Base-by-base conservation (phyloP, 2,329 filamentous ascomycete species). In the Alternaria dauci region DNA sequence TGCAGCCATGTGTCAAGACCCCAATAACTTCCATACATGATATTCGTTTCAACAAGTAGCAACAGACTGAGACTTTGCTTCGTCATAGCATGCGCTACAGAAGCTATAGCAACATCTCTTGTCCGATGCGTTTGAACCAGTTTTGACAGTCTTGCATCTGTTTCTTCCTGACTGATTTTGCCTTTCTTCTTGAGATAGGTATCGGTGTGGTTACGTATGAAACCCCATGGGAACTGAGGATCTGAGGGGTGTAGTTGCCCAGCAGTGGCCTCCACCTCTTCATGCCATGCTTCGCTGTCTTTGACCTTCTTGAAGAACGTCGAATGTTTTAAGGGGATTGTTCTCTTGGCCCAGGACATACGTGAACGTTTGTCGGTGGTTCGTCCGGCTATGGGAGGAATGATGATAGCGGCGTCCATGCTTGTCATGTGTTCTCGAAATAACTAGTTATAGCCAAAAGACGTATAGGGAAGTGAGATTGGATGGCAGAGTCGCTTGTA, bases 101-200 rank as follows among this genome's bases (percentile, higher is more conserved):
- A 71, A 26, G 72, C 75, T 50, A 78, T 64, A 0, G 72, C 75
- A 8, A 76, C 56, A 41, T 76, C 73, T 62, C 60, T 68, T 12
- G 51, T 51, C 26, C 66, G 60, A 12, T 68, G 67, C 4, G 56
- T 55, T 14, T 70, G 57, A 23, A 77, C 67, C 32, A 76, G 51
- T 9, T 62, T 56, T 2, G 61, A 53, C 12, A 76, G 59, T 16
- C 68, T 63, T 18, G 68, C 55, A 47, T 75, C 71, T 5, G 55
- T 48, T 26, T 76, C 71, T 20, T 52, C 50, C 48, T 71, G 70
- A 6, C 46, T 68, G 14, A 71, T 58, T 25, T 73, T 77, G 28
- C 71, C 71, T 51, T 77, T 76, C 48, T 70, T 76, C 55, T 70
- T 72, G 16, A 77, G 60, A 47, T 76, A 78, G 2, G 32, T 28